Evolutionary conservation across 2,329 filamentous ascomycete species (phyloP).

Genomic region (Phyllosticta citrichinensis): DNA sequence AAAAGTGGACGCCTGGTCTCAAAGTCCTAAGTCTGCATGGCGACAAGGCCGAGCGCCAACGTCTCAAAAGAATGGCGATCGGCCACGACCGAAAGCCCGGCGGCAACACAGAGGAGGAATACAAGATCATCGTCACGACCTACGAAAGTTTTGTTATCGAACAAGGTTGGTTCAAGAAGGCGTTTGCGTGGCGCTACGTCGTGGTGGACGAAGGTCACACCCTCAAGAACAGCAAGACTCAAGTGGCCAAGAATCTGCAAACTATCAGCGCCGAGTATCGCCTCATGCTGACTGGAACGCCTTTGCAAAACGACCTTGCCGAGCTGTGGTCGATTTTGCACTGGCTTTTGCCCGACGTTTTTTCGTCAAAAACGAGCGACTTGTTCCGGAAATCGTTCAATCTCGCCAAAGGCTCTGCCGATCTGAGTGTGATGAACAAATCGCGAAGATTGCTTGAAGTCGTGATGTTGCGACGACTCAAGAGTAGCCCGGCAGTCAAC

Average conservation of each 20-base stretch:
- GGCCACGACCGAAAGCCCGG: constrained; percentile 34
- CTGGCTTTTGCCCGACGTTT: constrained; percentile 51
- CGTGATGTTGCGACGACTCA: constrained; percentile 51
- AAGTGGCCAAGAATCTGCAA: constrained; percentile 34
- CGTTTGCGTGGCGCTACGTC: constrained; percentile 96
- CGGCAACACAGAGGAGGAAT: constrained; percentile 31
- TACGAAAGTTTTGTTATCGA: constrained; percentile 99
- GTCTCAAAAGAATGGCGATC: constrained; percentile 44
- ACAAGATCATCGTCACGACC: constrained; percentile 70
- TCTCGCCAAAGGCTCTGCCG: constrained; percentile 43
- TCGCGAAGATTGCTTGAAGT: constrained; percentile 44
- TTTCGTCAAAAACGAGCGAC: constrained; percentile 39
- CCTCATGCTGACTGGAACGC: constrained; percentile 45
- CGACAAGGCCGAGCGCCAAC: constrained; percentile 71
- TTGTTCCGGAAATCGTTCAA: constrained; percentile 49
- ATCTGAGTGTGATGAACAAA: constrained; percentile 43
- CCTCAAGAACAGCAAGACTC: constrained; percentile 72
- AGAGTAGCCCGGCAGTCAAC: constrained; percentile 44
- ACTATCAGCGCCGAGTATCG: constrained; percentile 38
- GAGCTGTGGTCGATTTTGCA: constrained; percentile 50
- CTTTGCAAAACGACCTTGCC: constrained; percentile 48
- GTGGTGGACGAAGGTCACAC: constrained; percentile 98
- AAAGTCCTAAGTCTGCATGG: constrained; percentile 90
- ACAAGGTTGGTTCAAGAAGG: constrained; percentile 82
- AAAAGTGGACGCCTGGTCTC: constrained; percentile 90